These are phyloP conservation scores for Paspalum vaginatum DNA, from an alignment of 176 grass and related monocot species.

Conservation along the genomic window DNA sequence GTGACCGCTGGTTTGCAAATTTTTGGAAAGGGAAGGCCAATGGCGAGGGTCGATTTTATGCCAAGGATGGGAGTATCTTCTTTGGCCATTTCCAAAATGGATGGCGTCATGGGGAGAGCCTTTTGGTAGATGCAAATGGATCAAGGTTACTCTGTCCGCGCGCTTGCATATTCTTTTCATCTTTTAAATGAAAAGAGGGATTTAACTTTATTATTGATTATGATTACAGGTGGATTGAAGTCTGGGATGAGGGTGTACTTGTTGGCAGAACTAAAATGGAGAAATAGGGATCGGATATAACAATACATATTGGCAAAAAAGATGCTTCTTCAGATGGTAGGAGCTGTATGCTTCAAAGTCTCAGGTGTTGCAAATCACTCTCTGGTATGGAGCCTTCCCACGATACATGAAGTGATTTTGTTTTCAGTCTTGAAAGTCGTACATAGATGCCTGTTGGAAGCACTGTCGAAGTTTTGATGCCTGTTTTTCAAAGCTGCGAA, in stretches of 20 bases:
- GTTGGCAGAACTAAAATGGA: conserved; percentile 48
- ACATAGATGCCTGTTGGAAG: conserved; percentile 23
- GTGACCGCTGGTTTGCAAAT: conserved; percentile 87
- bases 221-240: conserved; percentile 72
- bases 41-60: conserved; percentile 95
- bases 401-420: neutral
- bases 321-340: neutral
- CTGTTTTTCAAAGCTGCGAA: neutral
- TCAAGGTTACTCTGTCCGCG: conserved; percentile 57
- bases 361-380: neutral
- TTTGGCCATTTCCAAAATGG: conserved; percentile 92
- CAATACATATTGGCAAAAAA: neutral
- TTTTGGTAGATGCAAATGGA: conserved; percentile 71
- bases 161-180: neutral
- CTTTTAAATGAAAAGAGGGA: neutral
- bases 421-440: neutral
- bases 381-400: conserved; percentile 17
- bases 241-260: conserved; percentile 81
- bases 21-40: conserved; percentile 98
- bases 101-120: conserved; percentile 75
- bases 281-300: conserved; percentile 37
- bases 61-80: conserved; percentile 72
- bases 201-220: conserved; percentile 20
- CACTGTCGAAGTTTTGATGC: neutral
- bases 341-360: neutral